phyloP scores from a whole-genome alignment of 2,329 filamentous ascomycete species.

The Ophiostoma quercus region DNA sequence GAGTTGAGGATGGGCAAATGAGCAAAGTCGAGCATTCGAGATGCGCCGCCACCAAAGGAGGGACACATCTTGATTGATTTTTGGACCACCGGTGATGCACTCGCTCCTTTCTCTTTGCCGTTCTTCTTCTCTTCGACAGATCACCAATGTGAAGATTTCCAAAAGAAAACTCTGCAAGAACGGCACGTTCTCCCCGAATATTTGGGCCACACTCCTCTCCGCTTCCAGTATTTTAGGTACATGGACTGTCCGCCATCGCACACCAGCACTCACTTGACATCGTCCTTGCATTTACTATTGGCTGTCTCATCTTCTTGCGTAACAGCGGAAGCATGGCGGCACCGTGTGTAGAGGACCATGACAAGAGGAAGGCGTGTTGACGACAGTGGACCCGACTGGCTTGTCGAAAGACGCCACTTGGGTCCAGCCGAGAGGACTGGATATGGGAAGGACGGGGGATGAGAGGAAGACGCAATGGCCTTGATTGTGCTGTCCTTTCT shows the following conservation, averaged over 20 bases:
- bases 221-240: neutral
- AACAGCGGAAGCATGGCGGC: neutral
- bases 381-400: neutral
- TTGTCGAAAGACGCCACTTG: constrained; percentile 8
- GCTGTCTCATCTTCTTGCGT: neutral
- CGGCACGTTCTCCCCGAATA: constrained; percentile 7
- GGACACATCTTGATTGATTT: neutral
- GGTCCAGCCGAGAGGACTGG: constrained; percentile 1
- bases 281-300: neutral
- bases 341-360: neutral
- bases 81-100: neutral
- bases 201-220: constrained; percentile 9
- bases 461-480: neutral
- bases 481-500: constrained; percentile 1
- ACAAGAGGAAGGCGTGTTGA: neutral
- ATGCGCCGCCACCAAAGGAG: neutral
- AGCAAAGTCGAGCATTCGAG: neutral
- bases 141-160: constrained; percentile 20
- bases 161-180: constrained; percentile 24
- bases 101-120: neutral
- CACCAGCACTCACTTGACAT: neutral
- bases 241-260: neutral
- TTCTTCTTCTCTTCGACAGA: neutral
- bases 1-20: neutral
- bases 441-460: constrained; percentile 11